These are phyloP conservation scores for Polyporus tsugae DNA, from an alignment of 1,284 basidiomycete species.

Conservation along the genomic window DNA sequence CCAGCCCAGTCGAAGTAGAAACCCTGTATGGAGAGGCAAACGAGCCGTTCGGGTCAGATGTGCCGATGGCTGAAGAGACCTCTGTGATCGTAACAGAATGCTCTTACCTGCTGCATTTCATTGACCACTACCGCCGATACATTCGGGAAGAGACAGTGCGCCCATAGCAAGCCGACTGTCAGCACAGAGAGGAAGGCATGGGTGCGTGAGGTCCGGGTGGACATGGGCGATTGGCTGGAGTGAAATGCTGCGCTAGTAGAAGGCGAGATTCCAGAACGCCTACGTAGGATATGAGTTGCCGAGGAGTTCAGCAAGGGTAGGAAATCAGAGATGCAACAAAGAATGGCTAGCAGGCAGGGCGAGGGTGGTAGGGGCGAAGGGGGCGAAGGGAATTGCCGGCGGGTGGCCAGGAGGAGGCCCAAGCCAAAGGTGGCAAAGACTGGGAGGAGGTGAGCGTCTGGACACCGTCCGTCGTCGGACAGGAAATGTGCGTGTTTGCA, in stretches of 20 bases:
- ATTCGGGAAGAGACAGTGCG: slow-evolving; percentile 8
- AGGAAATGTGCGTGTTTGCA: background rate
- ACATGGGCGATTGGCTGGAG: background rate
- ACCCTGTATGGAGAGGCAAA: slow-evolving; percentile 45
- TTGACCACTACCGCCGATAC: slow-evolving; percentile 12
- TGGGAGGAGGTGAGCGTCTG: slow-evolving; percentile 3
- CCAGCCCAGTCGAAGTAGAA: slow-evolving; percentile 62
- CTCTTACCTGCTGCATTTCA: slow-evolving; percentile 24
- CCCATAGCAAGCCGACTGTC: slow-evolving; percentile 13
- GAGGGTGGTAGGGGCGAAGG: background rate
- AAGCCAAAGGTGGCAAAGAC: slow-evolving; percentile 6
- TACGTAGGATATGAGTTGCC: background rate
- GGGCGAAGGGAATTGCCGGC: background rate
- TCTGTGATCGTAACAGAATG: background rate
- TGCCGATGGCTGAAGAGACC: background rate
- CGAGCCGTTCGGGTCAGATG: slow-evolving; percentile 8
- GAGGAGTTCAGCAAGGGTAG: background rate
- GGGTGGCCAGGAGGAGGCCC: background rate
- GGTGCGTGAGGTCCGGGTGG: background rate
- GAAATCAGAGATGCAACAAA: background rate
- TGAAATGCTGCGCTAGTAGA: background rate
- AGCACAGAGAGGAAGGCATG: slow-evolving; percentile 10
- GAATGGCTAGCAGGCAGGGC: background rate
- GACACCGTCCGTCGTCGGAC: background rate
- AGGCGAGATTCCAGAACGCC: background rate